Evolutionary conservation across 2,329 filamentous ascomycete species (phyloP), one percentile per base, ranked within the genome.

Genomic region (Ophiostoma montium): DNA sequence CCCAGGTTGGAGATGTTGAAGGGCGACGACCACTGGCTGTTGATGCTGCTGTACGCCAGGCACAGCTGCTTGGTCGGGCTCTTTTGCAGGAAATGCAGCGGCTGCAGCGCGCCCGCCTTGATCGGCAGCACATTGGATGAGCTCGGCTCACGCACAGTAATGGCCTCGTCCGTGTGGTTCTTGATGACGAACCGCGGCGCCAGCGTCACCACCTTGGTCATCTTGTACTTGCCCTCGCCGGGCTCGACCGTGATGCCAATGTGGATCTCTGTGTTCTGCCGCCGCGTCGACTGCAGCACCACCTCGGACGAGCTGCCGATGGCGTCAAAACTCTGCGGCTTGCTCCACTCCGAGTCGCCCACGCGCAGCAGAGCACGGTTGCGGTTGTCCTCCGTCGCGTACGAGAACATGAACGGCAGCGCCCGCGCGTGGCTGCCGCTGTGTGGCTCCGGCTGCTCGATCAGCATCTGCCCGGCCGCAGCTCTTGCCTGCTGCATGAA

Each of bases 1-100:
- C 92, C 92, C 39, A 96, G 75, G 60, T 96, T 92, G 0, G 89
- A 89, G 59, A 98, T 95, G 61, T 94, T 95, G 71, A 98, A 95
- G 0, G 92, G 89, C 12, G 92, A 92, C 0, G 90, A 94, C 92
- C 92, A 98, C 57, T 92, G 87, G 60, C 95, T 95, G 66, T 94
- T 94, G 42, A 95, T 78, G 0, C 90, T 92, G 0, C 89, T 86
- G 63, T 94, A 95, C 64, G 89, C 94, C 8, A 98, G 70, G 54
- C 87, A 94, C 6, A 98, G 69, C 62, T 98, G 92, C 61, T 96
- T 95, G 39, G 84, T 78, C 1, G 78, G 74, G 12, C 79, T 80
- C 63, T 87, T 85, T 56, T 90, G 86, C 59, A 98, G 72, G 69
- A 94, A 96, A 60, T 95, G 84, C 35, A 98, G 71, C 11, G 94